These are phyloP conservation scores for Miscanthus sacchariflorus DNA, from an alignment of 202 grass and related monocot species.

Conservation along the genomic window DNA sequence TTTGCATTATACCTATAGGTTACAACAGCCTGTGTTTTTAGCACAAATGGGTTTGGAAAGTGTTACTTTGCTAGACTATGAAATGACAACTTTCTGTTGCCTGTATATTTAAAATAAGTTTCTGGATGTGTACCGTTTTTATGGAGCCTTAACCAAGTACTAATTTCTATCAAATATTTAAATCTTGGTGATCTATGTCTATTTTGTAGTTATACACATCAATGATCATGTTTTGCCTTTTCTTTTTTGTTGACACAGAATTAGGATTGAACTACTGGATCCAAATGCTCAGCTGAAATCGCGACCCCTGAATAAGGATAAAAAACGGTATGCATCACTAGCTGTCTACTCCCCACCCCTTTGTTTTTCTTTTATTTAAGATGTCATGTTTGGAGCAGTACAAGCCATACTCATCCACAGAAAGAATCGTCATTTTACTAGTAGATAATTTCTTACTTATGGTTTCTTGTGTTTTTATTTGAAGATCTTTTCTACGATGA, in stretches of 20 bases:
- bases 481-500: not conserved
- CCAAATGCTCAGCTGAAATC: conserved; percentile 80
- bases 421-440: conserved; percentile 8
- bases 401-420: conserved; percentile 21
- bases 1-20: no score
- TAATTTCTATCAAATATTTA: not conserved
- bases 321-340: conserved; percentile 70
- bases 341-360: conserved; percentile 6
- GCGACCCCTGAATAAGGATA: conserved; percentile 85
- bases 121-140: not conserved
- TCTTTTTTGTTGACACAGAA: conserved; percentile 58
- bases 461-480: not conserved
- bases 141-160: conserved; percentile 14
- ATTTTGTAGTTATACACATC: conserved; percentile 10
- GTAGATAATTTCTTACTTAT: not conserved
- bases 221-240: conserved; percentile 22
- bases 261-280: conserved; percentile 94
- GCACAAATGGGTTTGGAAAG: not conserved
- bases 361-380: conserved; percentile 14
- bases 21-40: no score
- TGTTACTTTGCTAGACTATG: not conserved
- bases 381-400: conserved; percentile 35
- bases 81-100: not conserved
- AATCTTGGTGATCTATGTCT: conserved; percentile 7
- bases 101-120: not conserved